Base-by-base conservation (phyloP, 352 stramenopile species). In the Globisporangium cystogenes region DNA sequence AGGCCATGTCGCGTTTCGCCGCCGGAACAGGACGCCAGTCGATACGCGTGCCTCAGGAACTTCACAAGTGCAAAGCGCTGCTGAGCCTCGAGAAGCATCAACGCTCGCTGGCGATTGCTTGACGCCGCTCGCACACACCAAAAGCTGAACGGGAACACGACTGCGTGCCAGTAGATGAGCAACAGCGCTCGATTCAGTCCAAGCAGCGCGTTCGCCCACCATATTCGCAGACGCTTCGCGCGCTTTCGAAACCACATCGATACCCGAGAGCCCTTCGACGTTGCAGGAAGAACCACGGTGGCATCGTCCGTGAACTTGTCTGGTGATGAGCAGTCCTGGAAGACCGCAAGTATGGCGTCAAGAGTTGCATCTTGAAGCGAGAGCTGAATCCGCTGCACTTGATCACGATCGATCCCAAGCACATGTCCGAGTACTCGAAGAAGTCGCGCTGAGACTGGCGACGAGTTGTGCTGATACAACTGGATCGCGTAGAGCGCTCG, bases 41-140 rank as follows among this genome's bases (percentile, higher is more conserved):
- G 55, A 16, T 39, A 62, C 15, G 27, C 16, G 41, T 37, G 42
- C 0, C 48, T 11, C 43, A 62, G 23, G n/a, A 41, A 16, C 48
- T 62, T 57, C 20, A 50, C 40, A 16, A 57, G 41, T 16, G 27
- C 55, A 20, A 50, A 41, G 16, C 46, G 48, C 48, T 56, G 41
- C n/a, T 62, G 48, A 1, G 27, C 23, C 27, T 57, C 48, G 8
- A 62, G 26, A 0, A 43, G 4, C 6, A 10, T 5, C 3, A 37
- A 5, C 4, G 55, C 31, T 1, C 43, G 7, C 10, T 53, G 48
- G 10, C 47, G 40, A 11, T 62, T 62, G 10, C 14, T 14, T 14
- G 7, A 2, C 2, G 55, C 56, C 14, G 14, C 29, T 20, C 55
- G 55, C 1, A 21, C 31, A 15, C 47, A 6, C 29, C 52, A 2